A percentile compares a stretch with the other conserved stretches of the same genome.
phyloP scores from a whole-genome alignment of 352 stramenopile genomes.

The Phytopythium aichiense region DNA sequence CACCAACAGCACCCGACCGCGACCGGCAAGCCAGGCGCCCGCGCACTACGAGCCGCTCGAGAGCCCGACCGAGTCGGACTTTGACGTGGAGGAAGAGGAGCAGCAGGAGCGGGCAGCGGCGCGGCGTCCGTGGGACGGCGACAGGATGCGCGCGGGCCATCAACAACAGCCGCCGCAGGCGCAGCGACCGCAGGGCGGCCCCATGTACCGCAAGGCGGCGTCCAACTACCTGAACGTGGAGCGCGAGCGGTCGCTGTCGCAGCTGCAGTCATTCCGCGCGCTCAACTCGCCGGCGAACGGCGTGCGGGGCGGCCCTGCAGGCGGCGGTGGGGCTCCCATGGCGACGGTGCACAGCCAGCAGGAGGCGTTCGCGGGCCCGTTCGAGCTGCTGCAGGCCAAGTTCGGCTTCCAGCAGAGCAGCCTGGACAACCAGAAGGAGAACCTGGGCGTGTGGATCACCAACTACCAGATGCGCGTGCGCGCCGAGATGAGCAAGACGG shows the following conservation, averaged over 20 bases:
- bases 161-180: no score
- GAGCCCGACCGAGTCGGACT: constrained; percentile 7
- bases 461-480: constrained; percentile 80
- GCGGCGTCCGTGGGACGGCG: neutral
- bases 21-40: neutral
- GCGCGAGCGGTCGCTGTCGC: constrained; percentile 48
- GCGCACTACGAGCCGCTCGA: neutral
- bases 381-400: constrained; percentile 74
- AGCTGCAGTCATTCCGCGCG: constrained; percentile 60
- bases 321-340: neutral
- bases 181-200: constrained; percentile 7
- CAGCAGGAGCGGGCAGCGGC: neutral
- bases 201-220: constrained; percentile 48
- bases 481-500: constrained; percentile 20
- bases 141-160: constrained; percentile 2
- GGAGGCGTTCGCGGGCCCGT: constrained; percentile 29
- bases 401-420: constrained; percentile 79
- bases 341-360: constrained; percentile 13
- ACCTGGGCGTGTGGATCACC: constrained; percentile 79
- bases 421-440: constrained; percentile 83
- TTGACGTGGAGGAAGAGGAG: neutral
- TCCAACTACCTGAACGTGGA: constrained; percentile 80
- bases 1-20: neutral
- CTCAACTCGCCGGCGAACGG: constrained; percentile 6
- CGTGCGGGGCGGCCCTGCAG: neutral